Evolutionary conservation across 305 asterid genomes (phyloP), one percentile per base, ranked within the genome.

Genomic region (Caryopteris hybrid): DNA sequence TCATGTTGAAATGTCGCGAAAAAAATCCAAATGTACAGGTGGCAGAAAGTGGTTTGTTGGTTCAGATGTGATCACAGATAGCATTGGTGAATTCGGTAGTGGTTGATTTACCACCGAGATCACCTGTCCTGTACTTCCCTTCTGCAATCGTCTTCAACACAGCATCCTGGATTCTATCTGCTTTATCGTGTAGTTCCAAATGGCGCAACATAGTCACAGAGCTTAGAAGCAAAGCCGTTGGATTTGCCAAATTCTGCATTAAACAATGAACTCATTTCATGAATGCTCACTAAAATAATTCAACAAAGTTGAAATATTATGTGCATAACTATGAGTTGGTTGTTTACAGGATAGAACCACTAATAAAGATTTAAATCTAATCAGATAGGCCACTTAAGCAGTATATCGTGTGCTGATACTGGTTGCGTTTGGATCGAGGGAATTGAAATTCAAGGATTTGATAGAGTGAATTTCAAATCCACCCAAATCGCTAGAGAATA

Each of bases 161-260:
- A 6, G 96, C 99, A 33, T 85, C 84, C 79, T 94, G 99, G 71
- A 94, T 94, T 57, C 82, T 72, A 33, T 94, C 97, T 0, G 95
- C 99, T 69, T 91, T 89, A 16, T 91, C 92, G 39, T 94, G 88
- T 71, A 94, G 92, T 2, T 91, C 73, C 74, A 94, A 77, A 69
- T 94, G 99, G 29, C 85, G 92, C 73, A 94, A 70, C 99, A 94
- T 94, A 11, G 86, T 55, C 29, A 94, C 99, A 2, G 92, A 58
- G 67, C 99, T 94, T 80, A 94, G 85, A 75, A 94, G 99, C 80
- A 94, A 78, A 22, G 99, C 99, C 18, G 99, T 94, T 61, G 99
- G 99, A 47, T 94, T 94, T 20, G 99, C 99, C 92, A 94, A 56
- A 82, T 94, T 89, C 99, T 94, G 79, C 82, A 76, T 1, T 4